Percentiles rank a stretch among this genome's conserved stretches.
Evolutionary conservation across 805 yeast genomes (phyloP).

Genomic region (Yarrowia bubula): DNA sequence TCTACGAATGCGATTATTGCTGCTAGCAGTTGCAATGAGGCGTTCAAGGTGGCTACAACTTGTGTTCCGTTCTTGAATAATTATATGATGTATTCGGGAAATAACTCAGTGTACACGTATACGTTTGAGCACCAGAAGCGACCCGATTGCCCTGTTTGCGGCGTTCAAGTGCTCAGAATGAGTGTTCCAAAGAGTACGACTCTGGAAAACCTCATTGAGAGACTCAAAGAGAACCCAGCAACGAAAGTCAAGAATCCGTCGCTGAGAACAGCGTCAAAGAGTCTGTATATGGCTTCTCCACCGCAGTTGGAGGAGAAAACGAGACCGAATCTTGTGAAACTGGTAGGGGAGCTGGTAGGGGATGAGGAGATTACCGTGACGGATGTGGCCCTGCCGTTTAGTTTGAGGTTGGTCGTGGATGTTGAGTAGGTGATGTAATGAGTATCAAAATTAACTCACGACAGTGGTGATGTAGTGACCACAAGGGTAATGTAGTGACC

Average conservation of each 20-base stretch:
- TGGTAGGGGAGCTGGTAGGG: constrained; percentile 42
- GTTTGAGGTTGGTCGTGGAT: constrained; percentile 35
- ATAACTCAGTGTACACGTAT: constrained; percentile 71
- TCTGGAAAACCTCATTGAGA: constrained; percentile 46
- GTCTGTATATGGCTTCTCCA: constrained; percentile 51
- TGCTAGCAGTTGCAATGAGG: constrained; percentile 83
- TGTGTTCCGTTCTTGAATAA: constrained; percentile 66
- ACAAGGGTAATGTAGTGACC: too few relatives aligned
- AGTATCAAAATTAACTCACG: too few relatives aligned
- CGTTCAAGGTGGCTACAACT: constrained; percentile 72
- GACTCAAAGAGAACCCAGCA: constrained; percentile 38
- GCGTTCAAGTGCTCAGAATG: constrained; percentile 39
- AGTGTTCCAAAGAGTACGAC: constrained; percentile 33
- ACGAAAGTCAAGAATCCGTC: constrained; percentile 47
- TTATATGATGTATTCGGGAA: constrained; percentile 86
- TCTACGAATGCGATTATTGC: constrained; percentile 92
- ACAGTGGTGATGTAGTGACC: too few relatives aligned
- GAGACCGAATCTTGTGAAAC: constrained; percentile 44
- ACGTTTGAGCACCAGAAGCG: constrained; percentile 63
- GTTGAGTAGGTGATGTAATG: constrained; percentile 22
- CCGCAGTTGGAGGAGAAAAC: constrained; percentile 48
- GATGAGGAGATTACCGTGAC: constrained; percentile 55
- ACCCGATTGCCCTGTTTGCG: constrained; percentile 75
- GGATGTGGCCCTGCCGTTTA: constrained; percentile 52
- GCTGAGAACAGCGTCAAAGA: constrained; percentile 42